These are phyloP conservation scores for Penicillium robsamsonii DNA, from an alignment of 495 filamentous ascomycete genomes.

Conservation along the genomic window DNA sequence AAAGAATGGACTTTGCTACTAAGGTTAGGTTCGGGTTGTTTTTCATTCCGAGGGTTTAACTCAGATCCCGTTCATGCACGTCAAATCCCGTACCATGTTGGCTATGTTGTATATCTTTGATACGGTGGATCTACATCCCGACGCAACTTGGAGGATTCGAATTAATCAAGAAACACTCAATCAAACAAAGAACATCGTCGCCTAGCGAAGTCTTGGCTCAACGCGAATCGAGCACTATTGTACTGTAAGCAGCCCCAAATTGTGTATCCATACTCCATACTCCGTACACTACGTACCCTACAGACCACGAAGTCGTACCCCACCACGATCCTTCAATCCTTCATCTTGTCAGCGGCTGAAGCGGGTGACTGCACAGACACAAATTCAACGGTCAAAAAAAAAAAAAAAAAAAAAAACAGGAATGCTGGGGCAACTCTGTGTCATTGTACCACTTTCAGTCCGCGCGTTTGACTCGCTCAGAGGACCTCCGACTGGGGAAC, in stretches of 20 bases:
- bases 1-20: background rate
- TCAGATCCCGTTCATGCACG: constrained; percentile 1
- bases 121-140: background rate
- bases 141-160: background rate
- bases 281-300: background rate
- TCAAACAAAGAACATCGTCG: constrained; percentile 5
- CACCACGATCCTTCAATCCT: constrained; percentile 4
- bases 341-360: background rate
- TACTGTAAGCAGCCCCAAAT: constrained; percentile 20
- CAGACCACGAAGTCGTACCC: constrained; percentile 9
- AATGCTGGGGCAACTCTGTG: constrained; percentile 9
- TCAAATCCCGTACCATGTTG: background rate
- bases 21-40: background rate
- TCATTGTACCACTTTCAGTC: constrained; percentile 9
- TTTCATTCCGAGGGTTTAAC: background rate
- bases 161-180: background rate
- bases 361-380: constrained; percentile 12
- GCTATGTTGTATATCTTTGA: background rate
- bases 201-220: background rate
- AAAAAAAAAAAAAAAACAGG: constrained; percentile 7
- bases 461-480: constrained; percentile 6
- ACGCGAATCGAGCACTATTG: constrained; percentile 17
- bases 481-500: constrained; percentile 2
- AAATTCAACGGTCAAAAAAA: constrained; percentile 21
- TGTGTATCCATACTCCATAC: constrained; percentile 1